These are phyloP conservation scores for Juncus inflexus DNA, from an alignment of 176 grass and related monocot species.

Conservation along the genomic window DNA sequence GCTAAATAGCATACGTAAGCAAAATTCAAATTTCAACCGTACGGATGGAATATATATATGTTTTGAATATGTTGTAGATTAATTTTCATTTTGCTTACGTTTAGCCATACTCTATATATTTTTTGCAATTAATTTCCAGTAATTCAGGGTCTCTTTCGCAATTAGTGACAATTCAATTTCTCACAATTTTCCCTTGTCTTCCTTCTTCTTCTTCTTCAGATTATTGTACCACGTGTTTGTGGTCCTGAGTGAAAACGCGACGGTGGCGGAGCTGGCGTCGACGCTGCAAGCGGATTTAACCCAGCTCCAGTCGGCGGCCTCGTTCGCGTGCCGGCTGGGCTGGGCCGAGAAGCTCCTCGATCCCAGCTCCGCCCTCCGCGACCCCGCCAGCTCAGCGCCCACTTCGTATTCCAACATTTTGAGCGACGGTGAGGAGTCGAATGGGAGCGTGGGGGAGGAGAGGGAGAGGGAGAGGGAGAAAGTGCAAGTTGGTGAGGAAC, in stretches of 20 bases:
- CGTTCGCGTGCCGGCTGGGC: slow-evolving; percentile 85
- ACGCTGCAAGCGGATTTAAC: slow-evolving; percentile 87
- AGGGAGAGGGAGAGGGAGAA: slow-evolving; percentile 79
- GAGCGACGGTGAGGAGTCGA: slow-evolving; percentile 96
- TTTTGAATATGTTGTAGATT: too few species aligned
- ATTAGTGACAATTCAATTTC: too few species aligned
- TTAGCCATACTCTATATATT: too few species aligned
- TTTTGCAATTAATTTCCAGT: too few species aligned
- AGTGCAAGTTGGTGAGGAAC: slow-evolving; percentile 55
- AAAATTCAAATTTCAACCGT: too few species aligned
- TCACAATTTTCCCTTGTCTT: too few species aligned
- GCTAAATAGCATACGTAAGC: too few species aligned
- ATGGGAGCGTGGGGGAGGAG: slow-evolving; percentile 78
- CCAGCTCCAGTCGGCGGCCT: slow-evolving; percentile 86
- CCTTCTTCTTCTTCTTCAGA: not conserved
- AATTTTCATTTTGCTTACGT: too few species aligned
- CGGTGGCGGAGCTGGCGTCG: slow-evolving; percentile 89
- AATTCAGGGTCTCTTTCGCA: too few species aligned
- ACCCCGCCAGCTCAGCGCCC: slow-evolving; percentile 32
- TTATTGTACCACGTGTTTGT: slow-evolving; percentile 90
- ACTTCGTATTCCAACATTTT: slow-evolving; percentile 59
- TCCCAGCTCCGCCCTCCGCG: slow-evolving; percentile 53
- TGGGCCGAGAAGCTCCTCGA: slow-evolving; percentile 92
- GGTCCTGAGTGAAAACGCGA: slow-evolving; percentile 92
- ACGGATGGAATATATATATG: too few species aligned